A percentile compares a stretch with the other conserved stretches of the same genome.
Conservation (phyloP, 2,329 filamentous ascomycete species). For the Aureobasidium vineae region DNA sequence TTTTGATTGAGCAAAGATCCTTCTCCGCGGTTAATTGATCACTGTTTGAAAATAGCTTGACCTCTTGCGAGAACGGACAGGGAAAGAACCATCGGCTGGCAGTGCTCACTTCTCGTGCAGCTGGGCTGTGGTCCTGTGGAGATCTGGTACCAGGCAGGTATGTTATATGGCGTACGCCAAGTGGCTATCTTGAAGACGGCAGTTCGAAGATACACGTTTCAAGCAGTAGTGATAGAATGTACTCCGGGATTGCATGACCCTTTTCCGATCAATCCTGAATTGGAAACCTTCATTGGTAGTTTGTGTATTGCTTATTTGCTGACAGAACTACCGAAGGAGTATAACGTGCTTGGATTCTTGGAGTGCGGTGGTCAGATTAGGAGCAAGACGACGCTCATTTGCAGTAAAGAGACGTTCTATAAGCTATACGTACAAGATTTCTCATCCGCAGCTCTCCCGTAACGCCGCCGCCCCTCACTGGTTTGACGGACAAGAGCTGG, state of each 20-base stretch:
- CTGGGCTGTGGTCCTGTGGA: conserved; percentile 6
- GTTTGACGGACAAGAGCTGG: conserved; percentile 20
- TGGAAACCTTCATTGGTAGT: not conserved
- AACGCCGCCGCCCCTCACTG: conserved; percentile 23
- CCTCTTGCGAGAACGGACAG: not conserved
- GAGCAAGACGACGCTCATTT: not conserved
- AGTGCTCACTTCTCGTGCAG: not conserved
- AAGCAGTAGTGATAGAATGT: not conserved
- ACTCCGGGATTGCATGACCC: not conserved
- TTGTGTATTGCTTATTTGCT: not conserved
- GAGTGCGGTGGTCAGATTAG: not conserved
- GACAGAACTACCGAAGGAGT: not conserved
- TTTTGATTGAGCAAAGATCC: not conserved
- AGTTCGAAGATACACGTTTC: not conserved
- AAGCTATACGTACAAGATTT: conserved; percentile 2
- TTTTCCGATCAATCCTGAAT: not conserved
- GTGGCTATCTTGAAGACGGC: not conserved
- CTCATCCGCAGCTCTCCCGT: conserved; percentile 11
- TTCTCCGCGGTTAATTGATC: conserved; percentile 13
- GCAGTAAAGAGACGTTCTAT: not conserved
- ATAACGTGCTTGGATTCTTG: not conserved
- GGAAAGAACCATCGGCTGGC: conserved; percentile 5
- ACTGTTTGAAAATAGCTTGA: not conserved
- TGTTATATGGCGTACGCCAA: not conserved
- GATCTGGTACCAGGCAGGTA: not conserved